Percentiles rank a stretch among this genome's conserved stretches.
Conservation (phyloP, 208 protist genomes). For the Leishmania amazonensis region DNA sequence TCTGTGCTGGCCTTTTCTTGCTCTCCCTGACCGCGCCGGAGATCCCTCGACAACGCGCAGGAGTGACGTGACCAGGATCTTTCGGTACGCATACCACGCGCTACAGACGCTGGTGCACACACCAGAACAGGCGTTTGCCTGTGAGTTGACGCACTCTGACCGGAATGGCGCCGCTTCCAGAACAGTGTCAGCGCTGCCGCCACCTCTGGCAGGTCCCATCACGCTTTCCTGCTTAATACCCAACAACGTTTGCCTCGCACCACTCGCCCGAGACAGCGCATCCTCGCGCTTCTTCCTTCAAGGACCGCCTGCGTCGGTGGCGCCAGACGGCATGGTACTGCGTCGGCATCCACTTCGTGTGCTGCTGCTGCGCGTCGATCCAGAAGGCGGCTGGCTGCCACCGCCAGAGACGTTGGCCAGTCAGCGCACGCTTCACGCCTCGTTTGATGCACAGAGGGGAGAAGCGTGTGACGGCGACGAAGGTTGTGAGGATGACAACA, state of each 20-base stretch:
- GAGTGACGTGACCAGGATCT: background rate
- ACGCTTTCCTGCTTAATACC: constrained; percentile 18
- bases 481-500: background rate
- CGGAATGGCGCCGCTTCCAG: background rate
- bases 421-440: constrained; percentile 36
- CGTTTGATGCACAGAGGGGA: constrained; percentile 18
- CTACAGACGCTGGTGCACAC: constrained; percentile 1
- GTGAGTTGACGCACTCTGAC: background rate
- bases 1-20: constrained; percentile 8
- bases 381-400: constrained; percentile 51
- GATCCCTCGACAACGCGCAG: background rate
- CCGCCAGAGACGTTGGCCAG: constrained; percentile 31
- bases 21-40: background rate
- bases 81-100: background rate
- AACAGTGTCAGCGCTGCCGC: background rate
- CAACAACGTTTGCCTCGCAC: background rate
- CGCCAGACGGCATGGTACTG: background rate
- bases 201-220: constrained; percentile 5
- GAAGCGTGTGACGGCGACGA: background rate
- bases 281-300: constrained; percentile 21
- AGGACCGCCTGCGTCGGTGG: background rate
- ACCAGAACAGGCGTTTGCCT: constrained; percentile 13
- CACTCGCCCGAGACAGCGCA: background rate
- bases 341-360: constrained; percentile 26
- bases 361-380: constrained; percentile 62